Evolutionary conservation across 2,329 filamentous ascomycete species (phyloP), one percentile per base, ranked within the genome.

Genomic region (Elsinoe australis): DNA sequence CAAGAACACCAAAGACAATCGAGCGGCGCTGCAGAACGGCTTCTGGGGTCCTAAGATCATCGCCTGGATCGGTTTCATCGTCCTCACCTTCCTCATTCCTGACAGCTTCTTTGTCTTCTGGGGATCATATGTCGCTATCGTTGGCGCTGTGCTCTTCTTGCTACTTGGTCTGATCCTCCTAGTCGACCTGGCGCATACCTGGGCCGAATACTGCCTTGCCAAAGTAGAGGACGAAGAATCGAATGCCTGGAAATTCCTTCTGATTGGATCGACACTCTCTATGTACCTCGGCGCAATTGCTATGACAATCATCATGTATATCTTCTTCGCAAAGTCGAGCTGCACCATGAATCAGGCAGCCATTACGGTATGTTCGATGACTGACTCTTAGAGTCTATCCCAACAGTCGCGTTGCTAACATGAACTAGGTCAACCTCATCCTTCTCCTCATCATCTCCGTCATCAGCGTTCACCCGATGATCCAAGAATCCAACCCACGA

Each of bases 41-140:
- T 98, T 87, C 68, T 98, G 92, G 92, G 92, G 89, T 1, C 92
- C 92, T 36, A 98, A 98, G 71, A 76, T 98, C 51, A 79, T 95
- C 52, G 79, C 82, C 46, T 98, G 92, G 92, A 63, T 95, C 42
- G 80, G 75, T 10, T 78, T 96, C 56, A 81, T 96, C 52, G 86
- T 95, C 51, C 64, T 94, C 51, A 94, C 89, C 19, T 98, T 96
- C 72, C 79, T 98, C 60, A 95, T 98, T 50, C 92, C 92, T 12
- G 90, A 98, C 62, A 74, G 73, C 21, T 96, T 98, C 74, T 96
- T 95, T 70, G 80, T 94, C 61, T 80, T 94, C 55, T 98, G 88
- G 82, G 92, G 92, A 54, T 94, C 94, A 66, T 96, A 95, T 63
- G 79, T 96, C 56, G 83, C 90, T 47, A 82, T 95, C 58, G 69